phyloP scores from a whole-genome alignment of 1,284 basidiomycete genomes.

The Fomitopsis betulina region DNA sequence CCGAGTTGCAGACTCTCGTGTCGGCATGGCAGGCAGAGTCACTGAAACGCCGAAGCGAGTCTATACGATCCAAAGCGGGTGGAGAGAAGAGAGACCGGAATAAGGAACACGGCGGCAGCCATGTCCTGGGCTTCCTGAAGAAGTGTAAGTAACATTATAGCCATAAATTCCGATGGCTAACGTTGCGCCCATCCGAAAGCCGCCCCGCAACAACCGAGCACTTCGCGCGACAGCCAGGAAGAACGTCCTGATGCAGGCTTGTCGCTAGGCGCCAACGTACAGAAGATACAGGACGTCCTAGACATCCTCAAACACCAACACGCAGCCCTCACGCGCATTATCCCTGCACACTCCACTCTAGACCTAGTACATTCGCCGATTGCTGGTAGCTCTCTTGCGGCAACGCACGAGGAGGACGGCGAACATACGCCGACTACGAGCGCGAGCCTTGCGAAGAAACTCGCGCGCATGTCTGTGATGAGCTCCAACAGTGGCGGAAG shows the following conservation, averaged over 20 bases:
- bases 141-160: slow-evolving; percentile 21
- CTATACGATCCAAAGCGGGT: slow-evolving; percentile 15
- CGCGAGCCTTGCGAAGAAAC: slow-evolving; percentile 28
- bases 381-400: slow-evolving; percentile 37
- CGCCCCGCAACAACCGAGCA: slow-evolving; percentile 13
- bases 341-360: slow-evolving; percentile 33
- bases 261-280: slow-evolving; percentile 24
- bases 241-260: slow-evolving; percentile 5
- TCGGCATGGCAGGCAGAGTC: slow-evolving; percentile 21
- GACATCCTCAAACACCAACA: slow-evolving; percentile 60
- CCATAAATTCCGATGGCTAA: background rate
- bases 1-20: slow-evolving; percentile 22
- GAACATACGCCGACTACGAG: slow-evolving; percentile 26
- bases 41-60: slow-evolving; percentile 14
- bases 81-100: slow-evolving; percentile 22
- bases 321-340: slow-evolving; percentile 40
- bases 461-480: slow-evolving; percentile 45
- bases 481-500: slow-evolving; percentile 54
- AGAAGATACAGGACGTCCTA: slow-evolving; percentile 41
- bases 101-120: slow-evolving; percentile 17
- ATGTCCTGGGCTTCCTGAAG: slow-evolving; percentile 26
- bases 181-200: background rate
- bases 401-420: slow-evolving; percentile 47
- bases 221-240: slow-evolving; percentile 1
- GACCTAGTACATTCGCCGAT: slow-evolving; percentile 35